phyloP scores from a whole-genome alignment of 306 rosid genomes.

The Vigna hirtella region DNA sequence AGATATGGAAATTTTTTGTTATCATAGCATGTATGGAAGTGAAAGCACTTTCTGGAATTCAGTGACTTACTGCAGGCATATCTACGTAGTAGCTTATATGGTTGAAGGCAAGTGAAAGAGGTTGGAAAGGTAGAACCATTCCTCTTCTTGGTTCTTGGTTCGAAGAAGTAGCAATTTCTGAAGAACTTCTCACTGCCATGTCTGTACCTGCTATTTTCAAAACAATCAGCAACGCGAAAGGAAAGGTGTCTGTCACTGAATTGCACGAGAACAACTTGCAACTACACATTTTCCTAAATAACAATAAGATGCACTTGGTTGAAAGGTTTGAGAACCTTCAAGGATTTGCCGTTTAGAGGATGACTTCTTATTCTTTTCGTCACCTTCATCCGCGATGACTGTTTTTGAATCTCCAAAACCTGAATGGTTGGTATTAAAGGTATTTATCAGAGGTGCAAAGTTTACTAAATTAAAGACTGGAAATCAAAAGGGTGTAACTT shows the following conservation, averaged over 20 bases:
- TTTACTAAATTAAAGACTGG: conserved; percentile 1
- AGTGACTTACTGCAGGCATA: conserved; percentile 75
- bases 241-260: neutral
- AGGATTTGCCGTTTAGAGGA: conserved; percentile 18
- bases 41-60: conserved; percentile 1
- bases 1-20: neutral
- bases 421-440: conserved; percentile 42
- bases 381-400: conserved; percentile 48
- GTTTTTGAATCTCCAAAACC: conserved; percentile 63
- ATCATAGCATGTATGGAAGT: neutral
- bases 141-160: conserved; percentile 49
- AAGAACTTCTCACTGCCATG: conserved; percentile 40
- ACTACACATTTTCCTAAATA: conserved; percentile 10
- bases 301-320: conserved; percentile 20
- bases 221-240: neutral
- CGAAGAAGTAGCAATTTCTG: conserved; percentile 13
- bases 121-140: conserved; percentile 75
- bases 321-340: conserved; percentile 37
- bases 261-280: conserved; percentile 1
- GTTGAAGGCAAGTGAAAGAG: conserved; percentile 71
- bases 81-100: conserved; percentile 77
- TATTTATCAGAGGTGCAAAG: neutral
- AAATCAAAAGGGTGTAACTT: conserved; percentile 49
- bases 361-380: conserved; percentile 30
- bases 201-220: conserved; percentile 16